Conservation (phyloP, 2,329 filamentous ascomycete genomes). For the Penicillium sp. region DNA sequence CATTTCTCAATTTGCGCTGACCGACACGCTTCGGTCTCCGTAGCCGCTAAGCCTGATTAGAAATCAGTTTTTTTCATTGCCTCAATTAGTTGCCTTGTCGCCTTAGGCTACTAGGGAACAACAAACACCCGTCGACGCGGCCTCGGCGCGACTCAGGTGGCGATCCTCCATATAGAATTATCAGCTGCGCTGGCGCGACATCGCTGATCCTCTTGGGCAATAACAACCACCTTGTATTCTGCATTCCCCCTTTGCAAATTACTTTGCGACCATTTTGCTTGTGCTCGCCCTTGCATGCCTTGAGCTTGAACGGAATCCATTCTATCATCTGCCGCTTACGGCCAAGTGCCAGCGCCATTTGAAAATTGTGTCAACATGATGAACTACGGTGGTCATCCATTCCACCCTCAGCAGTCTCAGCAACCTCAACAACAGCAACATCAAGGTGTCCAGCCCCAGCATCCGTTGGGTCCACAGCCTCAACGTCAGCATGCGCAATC, state of each 20-base stretch:
- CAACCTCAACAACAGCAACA: conserved; percentile 24
- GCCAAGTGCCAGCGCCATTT: conserved; percentile 11
- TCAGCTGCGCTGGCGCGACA: conserved; percentile 15
- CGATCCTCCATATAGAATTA: conserved; percentile 10
- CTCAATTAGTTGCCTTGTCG: conserved; percentile 10
- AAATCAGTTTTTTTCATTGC: background rate
- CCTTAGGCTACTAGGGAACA: conserved; percentile 22
- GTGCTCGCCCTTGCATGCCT: conserved; percentile 16
- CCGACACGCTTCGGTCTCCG: conserved; percentile 22
- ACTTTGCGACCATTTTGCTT: background rate
- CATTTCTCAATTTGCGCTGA: conserved; percentile 25
- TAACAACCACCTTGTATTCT: background rate
- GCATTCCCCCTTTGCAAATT: background rate
- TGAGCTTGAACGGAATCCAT: conserved; percentile 11
- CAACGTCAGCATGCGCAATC: conserved; percentile 33
- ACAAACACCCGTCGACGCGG: conserved; percentile 22
- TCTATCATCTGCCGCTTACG: conserved; percentile 18
- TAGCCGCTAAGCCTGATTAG: conserved; percentile 26
- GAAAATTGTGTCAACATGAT: conserved; percentile 32
- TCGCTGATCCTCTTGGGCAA: background rate
- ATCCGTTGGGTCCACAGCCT: conserved; percentile 20
- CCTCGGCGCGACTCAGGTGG: conserved; percentile 23
- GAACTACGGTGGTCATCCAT: conserved; percentile 35
- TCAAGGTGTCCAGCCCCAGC: conserved; percentile 19
- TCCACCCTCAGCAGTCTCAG: conserved; percentile 29